Evolutionary conservation across 1,284 basidiomycete genomes (phyloP).

Genomic region (Fistulina hepatica): DNA sequence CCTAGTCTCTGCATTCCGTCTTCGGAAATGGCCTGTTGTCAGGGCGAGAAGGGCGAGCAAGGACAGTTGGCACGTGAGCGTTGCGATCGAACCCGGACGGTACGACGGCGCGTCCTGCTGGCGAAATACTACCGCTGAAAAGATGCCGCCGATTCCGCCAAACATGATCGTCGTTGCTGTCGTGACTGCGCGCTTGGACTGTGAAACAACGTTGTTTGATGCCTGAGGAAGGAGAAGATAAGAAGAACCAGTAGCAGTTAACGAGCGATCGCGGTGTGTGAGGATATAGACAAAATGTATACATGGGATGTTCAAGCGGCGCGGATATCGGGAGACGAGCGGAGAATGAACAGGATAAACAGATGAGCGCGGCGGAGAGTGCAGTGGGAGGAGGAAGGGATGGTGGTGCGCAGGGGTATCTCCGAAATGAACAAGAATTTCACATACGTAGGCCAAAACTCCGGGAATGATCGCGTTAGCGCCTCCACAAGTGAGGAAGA

Average conservation of each 20-base stretch:
- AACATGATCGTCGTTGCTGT: conserved; percentile 33
- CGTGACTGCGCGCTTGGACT: conserved; percentile 35
- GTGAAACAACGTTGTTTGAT: conserved; percentile 35
- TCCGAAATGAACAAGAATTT: neutral
- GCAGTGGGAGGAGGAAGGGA: no score
- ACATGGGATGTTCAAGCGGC: no score
- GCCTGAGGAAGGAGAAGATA: conserved; percentile 25
- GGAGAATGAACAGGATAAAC: no score
- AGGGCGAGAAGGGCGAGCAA: conserved; percentile 27
- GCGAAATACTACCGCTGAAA: conserved; percentile 19
- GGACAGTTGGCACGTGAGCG: conserved; percentile 27
- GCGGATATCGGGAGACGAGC: no score
- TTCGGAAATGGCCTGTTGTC: conserved; percentile 26
- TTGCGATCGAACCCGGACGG: neutral
- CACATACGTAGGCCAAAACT: conserved; percentile 36
- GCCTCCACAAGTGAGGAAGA: conserved; percentile 33
- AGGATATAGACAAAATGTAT: no score
- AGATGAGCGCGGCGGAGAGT: no score
- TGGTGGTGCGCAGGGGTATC: no score
- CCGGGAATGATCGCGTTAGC: conserved; percentile 34
- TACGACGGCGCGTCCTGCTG: conserved; percentile 4
- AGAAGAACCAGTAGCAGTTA: no score
- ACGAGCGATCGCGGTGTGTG: no score
- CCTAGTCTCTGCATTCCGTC: conserved; percentile 21
- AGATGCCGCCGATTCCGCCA: conserved; percentile 33